Evolutionary conservation across 306 rosid species (phyloP).

Genomic region (Cicer arietinum): DNA sequence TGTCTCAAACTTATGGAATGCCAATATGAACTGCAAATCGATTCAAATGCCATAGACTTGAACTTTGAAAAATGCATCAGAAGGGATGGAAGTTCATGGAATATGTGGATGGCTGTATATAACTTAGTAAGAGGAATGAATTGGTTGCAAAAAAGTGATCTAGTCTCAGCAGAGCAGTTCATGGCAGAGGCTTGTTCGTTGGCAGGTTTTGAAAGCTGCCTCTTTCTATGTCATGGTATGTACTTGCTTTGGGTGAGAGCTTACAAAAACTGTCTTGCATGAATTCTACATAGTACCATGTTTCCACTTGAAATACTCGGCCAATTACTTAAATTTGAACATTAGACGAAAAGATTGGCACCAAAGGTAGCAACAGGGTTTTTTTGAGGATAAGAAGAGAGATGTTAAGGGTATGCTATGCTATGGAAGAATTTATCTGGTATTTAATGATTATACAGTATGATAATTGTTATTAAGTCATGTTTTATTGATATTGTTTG

Average conservation of each 20-base stretch:
- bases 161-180: constrained; percentile 73
- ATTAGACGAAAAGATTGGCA: constrained; percentile 17
- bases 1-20: constrained; percentile 81
- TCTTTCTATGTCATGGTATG: constrained; percentile 81
- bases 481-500: constrained; percentile 5
- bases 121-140: constrained; percentile 67
- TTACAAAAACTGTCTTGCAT: constrained; percentile 17
- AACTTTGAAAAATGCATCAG: constrained; percentile 56
- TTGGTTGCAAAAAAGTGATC: constrained; percentile 62
- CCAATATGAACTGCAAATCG: constrained; percentile 52
- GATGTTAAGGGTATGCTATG: background rate
- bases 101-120: constrained; percentile 66
- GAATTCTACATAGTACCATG: background rate
- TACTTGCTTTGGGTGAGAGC: constrained; percentile 36
- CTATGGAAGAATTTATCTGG: constrained; percentile 12
- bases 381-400: constrained; percentile 7
- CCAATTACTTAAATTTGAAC: constrained; percentile 34
- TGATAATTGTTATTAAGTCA: background rate
- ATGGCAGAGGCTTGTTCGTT: constrained; percentile 71
- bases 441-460: background rate
- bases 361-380: background rate
- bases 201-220: constrained; percentile 71
- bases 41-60: constrained; percentile 54
- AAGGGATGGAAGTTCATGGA: constrained; percentile 54
- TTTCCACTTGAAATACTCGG: constrained; percentile 20